Evolutionary conservation across 2,329 filamentous ascomycete genomes (phyloP).

Genomic region (Alternaria burnsii): DNA sequence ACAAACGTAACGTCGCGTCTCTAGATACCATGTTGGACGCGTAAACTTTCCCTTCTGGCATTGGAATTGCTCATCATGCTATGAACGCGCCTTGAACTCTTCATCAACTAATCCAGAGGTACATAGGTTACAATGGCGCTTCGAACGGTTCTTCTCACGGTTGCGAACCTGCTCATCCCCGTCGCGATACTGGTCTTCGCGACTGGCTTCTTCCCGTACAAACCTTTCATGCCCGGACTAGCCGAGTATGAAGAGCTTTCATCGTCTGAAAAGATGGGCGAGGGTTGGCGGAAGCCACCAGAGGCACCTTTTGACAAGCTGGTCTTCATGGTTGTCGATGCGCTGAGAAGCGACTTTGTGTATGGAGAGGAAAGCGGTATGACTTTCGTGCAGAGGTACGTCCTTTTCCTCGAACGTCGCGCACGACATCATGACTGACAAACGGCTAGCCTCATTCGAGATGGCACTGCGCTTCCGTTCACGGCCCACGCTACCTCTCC

Average conservation of each 20-base stretch:
- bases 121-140: slow-evolving; percentile 30
- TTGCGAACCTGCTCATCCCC: slow-evolving; percentile 81
- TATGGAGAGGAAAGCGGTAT: slow-evolving; percentile 84
- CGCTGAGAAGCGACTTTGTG: slow-evolving; percentile 89
- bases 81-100: neutral
- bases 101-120: slow-evolving; percentile 12
- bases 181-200: slow-evolving; percentile 76
- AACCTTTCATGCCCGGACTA: slow-evolving; percentile 87
- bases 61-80: slow-evolving; percentile 21
- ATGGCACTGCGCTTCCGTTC: slow-evolving; percentile 86
- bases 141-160: slow-evolving; percentile 58
- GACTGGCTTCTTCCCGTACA: slow-evolving; percentile 96
- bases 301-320: slow-evolving; percentile 83
- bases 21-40: slow-evolving; percentile 32
- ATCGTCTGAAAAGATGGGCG: slow-evolving; percentile 51
- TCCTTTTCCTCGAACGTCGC: neutral
- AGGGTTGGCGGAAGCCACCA: slow-evolving; percentile 56
- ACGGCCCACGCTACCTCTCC: slow-evolving; percentile 96
- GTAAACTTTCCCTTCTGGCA: slow-evolving; percentile 3
- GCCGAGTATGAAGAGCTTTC: slow-evolving; percentile 70
- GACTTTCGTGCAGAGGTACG: slow-evolving; percentile 83
- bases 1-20: slow-evolving; percentile 34
- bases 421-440: neutral
- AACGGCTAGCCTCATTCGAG: slow-evolving; percentile 74
- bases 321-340: slow-evolving; percentile 98